Evolutionary conservation across 1,284 basidiomycete genomes (phyloP), one percentile per base, ranked within the genome.

Genomic region (Fomitopsis pinicola): DNA sequence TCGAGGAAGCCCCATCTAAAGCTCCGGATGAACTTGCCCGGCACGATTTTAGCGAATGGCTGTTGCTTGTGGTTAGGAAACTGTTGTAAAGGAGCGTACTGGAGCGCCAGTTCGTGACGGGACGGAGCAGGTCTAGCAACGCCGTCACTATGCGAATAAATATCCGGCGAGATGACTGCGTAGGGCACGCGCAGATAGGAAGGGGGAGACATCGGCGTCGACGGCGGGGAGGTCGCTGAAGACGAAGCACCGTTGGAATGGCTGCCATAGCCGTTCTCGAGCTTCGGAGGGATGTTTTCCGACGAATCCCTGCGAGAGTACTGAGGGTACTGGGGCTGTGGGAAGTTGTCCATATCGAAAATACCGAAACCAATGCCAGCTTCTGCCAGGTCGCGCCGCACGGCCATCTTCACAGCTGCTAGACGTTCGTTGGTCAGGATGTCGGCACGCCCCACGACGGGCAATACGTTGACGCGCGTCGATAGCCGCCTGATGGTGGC

Each of bases 361-460:
- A 93, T 90, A 65, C 89, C 89, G 74, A 92, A 92, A 60, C 89
- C 89, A 71, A 94, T 91, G 62, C 91, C 91, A 44, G 88, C 88
- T 62, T 86, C 84, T 30, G 88, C 89, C 55, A 94, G 80, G 76
- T 92, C 90, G 67, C 85, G 77, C 66, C 89, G 83, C 68, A 94
- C 82, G 63, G 89, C 91, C 68, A 86, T 75, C 75, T 92, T 92
- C 73, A 93, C 83, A 60, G 84, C 83, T 52, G 83, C 82, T 58
- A 94, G 82, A 62, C 89, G 85, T 70, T 97, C 95, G 74, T 95
- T 95, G 57, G 94, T 94, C 69, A 98, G 82, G 59, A 89, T 88
- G 78, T 98, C 96, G 52, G 94, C 89, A 70, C 94, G 90, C 65
- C 95, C 92, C 68, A 98, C 91, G 69, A 98, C 93, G 60, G 96